A percentile compares a stretch with the other conserved stretches of the same genome.
phyloP scores from a whole-genome alignment of 805 yeast species.

The Yamadazyma insecticola region DNA sequence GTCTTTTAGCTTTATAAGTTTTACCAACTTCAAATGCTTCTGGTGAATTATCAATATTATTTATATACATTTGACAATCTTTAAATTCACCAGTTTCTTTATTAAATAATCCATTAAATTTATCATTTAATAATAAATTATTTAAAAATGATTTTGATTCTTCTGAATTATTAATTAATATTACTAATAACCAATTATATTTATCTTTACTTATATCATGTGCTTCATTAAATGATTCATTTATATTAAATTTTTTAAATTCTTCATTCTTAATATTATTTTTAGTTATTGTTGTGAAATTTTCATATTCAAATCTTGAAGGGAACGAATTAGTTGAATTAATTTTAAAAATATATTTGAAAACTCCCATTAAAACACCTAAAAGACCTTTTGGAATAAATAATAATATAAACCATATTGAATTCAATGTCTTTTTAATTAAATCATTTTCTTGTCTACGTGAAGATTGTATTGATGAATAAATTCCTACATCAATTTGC shows the following conservation, averaged over 20 bases:
- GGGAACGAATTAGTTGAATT: slow-evolving; percentile 17
- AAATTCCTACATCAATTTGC: slow-evolving; percentile 41
- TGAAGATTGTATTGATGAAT: slow-evolving; percentile 17
- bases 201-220: slow-evolving; percentile 24
- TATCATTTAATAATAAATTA: slow-evolving; percentile 10
- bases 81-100: slow-evolving; percentile 22
- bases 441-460: background rate
- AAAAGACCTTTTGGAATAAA: slow-evolving; percentile 7
- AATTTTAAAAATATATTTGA: slow-evolving; percentile 6
- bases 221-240: slow-evolving; percentile 17
- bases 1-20: slow-evolving; percentile 21
- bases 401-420: slow-evolving; percentile 8
- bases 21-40: slow-evolving; percentile 36
- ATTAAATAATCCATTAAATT: slow-evolving; percentile 19
- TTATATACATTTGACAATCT: slow-evolving; percentile 25
- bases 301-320: slow-evolving; percentile 21
- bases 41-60: slow-evolving; percentile 27
- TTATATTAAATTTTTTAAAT: background rate
- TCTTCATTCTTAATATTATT: slow-evolving; percentile 1
- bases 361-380: slow-evolving; percentile 3
- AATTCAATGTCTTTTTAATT: slow-evolving; percentile 2
- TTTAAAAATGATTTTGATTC: slow-evolving; percentile 16
- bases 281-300: too few species aligned
- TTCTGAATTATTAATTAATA: slow-evolving; percentile 23
- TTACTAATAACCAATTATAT: slow-evolving; percentile 29